Conservation (phyloP, 2,329 filamentous ascomycete genomes). For the Colletotrichum orbiculare region DNA sequence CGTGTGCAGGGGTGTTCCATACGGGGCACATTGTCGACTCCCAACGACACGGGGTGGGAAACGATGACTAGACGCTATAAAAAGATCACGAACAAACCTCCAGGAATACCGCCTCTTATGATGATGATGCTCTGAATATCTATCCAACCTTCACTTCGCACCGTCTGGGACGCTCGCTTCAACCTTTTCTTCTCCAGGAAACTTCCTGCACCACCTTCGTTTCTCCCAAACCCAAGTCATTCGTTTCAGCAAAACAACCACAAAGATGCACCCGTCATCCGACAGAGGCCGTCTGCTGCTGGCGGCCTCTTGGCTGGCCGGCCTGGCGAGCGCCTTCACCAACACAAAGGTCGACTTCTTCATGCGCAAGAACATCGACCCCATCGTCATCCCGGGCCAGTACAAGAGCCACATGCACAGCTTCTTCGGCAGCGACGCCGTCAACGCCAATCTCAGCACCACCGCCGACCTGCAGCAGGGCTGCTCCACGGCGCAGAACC, state of each 20-base stretch:
- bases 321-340: conserved; percentile 39
- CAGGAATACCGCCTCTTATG: background rate
- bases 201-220: background rate
- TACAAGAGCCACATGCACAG: conserved; percentile 48
- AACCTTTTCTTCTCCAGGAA: background rate
- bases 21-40: conserved; percentile 4
- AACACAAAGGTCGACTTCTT: conserved; percentile 40
- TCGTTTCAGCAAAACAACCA: background rate
- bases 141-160: background rate
- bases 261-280: conserved; percentile 12
- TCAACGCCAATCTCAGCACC: conserved; percentile 45
- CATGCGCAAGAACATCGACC: conserved; percentile 48
- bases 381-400: conserved; percentile 45
- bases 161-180: background rate
- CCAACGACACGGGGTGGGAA: background rate
- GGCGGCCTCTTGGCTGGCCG: conserved; percentile 14
- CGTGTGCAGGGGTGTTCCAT: conserved; percentile 8
- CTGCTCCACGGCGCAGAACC: conserved; percentile 55
- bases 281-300: background rate
- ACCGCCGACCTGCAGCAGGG: conserved; percentile 47
- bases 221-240: background rate
- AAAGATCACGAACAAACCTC: background rate
- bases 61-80: conserved; percentile 7
- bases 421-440: conserved; percentile 48
- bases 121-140: too few species aligned